Conservation (phyloP, 129 eudicot genomes). For the Ambrosia trifida region DNA sequence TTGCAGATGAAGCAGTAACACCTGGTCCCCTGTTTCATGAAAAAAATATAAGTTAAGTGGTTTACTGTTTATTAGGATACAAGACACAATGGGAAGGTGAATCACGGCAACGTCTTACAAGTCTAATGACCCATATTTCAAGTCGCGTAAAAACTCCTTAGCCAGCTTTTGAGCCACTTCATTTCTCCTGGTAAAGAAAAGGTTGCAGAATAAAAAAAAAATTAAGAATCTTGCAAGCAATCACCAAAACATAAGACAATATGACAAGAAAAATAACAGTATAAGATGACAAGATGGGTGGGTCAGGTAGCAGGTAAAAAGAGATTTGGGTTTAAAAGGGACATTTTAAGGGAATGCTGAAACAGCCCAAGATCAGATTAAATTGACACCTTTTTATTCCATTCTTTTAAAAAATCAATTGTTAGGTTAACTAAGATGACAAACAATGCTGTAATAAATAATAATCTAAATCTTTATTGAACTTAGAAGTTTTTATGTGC, state of each 20-base stretch:
- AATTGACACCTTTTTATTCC: not conserved
- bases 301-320: not conserved
- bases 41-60: constrained; percentile 27
- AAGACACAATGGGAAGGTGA: constrained; percentile 3
- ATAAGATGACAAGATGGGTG: not conserved
- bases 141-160: constrained; percentile 81
- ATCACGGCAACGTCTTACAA: constrained; percentile 43
- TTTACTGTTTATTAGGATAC: not conserved
- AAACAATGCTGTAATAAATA: not conserved
- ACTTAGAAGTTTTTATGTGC: not conserved
- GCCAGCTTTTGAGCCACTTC: constrained; percentile 79
- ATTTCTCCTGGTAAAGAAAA: constrained; percentile 64
- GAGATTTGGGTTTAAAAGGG: not conserved
- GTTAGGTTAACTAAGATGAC: not conserved
- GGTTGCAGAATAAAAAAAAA: not conserved
- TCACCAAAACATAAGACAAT: not conserved
- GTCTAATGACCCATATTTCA: constrained; percentile 79
- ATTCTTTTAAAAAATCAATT: not conserved
- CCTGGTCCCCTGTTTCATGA: constrained; percentile 76
- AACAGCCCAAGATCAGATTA: not conserved
- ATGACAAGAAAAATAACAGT: not conserved
- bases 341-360: not conserved
- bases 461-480: not conserved
- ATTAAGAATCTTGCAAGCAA: not conserved
- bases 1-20: constrained; percentile 49